Evolutionary conservation across 2,329 filamentous ascomycete genomes (phyloP), one percentile per base, ranked within the genome.

Genomic region (Colletotrichum filicis): DNA sequence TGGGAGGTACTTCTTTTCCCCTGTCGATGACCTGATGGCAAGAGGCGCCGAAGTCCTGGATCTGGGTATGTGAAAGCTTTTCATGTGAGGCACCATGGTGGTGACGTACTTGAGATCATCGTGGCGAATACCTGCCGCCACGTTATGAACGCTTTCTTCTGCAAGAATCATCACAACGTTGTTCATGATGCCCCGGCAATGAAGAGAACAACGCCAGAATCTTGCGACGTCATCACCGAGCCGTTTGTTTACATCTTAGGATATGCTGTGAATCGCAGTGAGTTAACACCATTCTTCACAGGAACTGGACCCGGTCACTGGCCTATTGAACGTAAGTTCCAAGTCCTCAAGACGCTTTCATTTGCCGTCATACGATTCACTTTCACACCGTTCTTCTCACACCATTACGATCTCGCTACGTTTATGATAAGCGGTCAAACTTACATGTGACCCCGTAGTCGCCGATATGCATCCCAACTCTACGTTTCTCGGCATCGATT

Each of bases 291-390:
- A 16, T 14, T 11, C 28, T 62, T 14, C 70, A 57, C 66, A 87
- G 85, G 86, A 24, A 88, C 87, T 5, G 87, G 87, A 12, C 88
- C 86, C 11, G 87, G 87, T 2, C 85, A 84, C 71, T 89, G 87
- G 87, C 85, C 83, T 57, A 82, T 87, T 58, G 84, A 88, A 74
- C 77, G 87, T 88, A 79, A 82, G 87, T 83, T 58, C 24, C 5
- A n/a, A 37, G 11, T 32, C 53, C 53, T 9, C 7, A 19, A 19
- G 22, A 9, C 12, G 22, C 14, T 22, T 24, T 32, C 19, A 28
- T 2, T 7, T 22, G 1, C 30, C 8, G 24, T 32, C n/a, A 24
- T 11, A 53, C 32, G 14, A 28, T 14, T 7, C 5, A 14, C 11
- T n/a, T 22, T 57, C 35, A 28, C 28, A 16, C 19, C 16, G 12